Base-by-base conservation (phyloP, 805 yeast species). In the Kodamaea kaohsiungensis region DNA sequence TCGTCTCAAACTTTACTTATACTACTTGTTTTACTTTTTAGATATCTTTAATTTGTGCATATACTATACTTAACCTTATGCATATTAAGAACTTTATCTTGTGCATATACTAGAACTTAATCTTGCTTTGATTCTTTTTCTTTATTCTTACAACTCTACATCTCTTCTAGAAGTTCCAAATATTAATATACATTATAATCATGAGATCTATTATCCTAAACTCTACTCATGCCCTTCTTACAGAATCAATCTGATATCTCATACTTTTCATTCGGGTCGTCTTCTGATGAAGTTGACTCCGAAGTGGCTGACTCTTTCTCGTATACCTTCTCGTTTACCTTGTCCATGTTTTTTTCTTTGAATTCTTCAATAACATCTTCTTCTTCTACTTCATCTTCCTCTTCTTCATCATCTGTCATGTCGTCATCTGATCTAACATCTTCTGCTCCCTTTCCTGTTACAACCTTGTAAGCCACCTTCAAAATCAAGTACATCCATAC, bases 341-440 rank as follows among this genome's bases (percentile, higher is more conserved):
- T 33, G 39, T 38, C 53, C 25, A 19, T 33, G n/a, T 22, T 12
- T 40, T 37, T 22, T 25, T 46, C 43, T 22, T 15, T 39, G 3
- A 25, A 9, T 27, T 39, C 38, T 25, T 51, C 43, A 6, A 33
- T 33, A 10, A 27, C 22, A 17, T 50, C 48, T 22, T 43, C 46
- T 10, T 50, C 48, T n/a, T 53, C 56, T 3, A 47, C 51, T 25
- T 72, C 76, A 3, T 56, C 63, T 37, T 70, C 76, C 9, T 51
- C 56, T 3, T 48, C 51, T 25, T 72, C 76, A 3, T 56, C 76
- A 3, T 56, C 76, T 9, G 75, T 77, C 50, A 45, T 27, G 53
- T 89, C 96, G 53, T 80, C 86, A 61, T 89, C 96, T 65, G 93
- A 86, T 70, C 97, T 83, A 33, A 87, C 86, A 67, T 91, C 97